A percentile compares a stretch with the other conserved stretches of the same genome.
These are phyloP conservation scores for Fraxinus sp. DNA, from an alignment of 305 asterid species.

Conservation along the genomic window DNA sequence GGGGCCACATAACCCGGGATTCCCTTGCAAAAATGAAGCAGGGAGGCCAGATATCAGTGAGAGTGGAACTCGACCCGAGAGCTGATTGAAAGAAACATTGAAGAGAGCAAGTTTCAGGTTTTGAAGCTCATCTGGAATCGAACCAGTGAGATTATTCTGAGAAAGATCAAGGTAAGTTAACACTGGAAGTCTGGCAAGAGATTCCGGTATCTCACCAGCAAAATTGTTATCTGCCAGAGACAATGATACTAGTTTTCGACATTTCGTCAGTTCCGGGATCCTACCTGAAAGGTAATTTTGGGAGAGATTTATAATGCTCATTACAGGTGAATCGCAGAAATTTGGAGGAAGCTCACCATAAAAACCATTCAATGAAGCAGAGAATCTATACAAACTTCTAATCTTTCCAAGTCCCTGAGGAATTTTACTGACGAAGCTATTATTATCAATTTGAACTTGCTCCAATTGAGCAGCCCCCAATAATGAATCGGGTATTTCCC, in stretches of 20 bases:
- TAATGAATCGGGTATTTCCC: conserved; percentile 43
- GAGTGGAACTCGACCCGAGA: conserved; percentile 65
- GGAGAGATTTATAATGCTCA: conserved; percentile 78
- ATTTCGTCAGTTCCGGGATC: conserved; percentile 63
- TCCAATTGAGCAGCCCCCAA: conserved; percentile 51
- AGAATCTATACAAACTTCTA: conserved; percentile 65
- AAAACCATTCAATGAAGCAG: conserved; percentile 62
- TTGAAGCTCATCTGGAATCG: conserved; percentile 63
- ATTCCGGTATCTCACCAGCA: conserved; percentile 62
- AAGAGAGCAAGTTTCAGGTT: conserved; percentile 78
- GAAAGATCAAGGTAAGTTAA: conserved; percentile 85
- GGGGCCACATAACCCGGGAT: conserved; percentile 74
- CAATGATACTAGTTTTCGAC: conserved; percentile 62
- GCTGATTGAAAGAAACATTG: conserved; percentile 67
- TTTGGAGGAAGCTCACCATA: conserved; percentile 76
- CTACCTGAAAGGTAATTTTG: conserved; percentile 59
- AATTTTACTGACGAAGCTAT: conserved; percentile 54
- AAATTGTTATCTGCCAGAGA: conserved; percentile 67
- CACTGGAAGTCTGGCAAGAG: conserved; percentile 69
- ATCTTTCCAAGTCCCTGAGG: conserved; percentile 67
- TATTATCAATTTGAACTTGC: conserved; percentile 89
- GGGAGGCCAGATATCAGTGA: conserved; percentile 74
- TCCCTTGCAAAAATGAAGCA: conserved; percentile 76
- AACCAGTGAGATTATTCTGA: conserved; percentile 66
- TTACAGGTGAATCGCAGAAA: conserved; percentile 76